phyloP scores from a whole-genome alignment of 2,329 filamentous ascomycete genomes.

The Pseudogymnoascus sp. region DNA sequence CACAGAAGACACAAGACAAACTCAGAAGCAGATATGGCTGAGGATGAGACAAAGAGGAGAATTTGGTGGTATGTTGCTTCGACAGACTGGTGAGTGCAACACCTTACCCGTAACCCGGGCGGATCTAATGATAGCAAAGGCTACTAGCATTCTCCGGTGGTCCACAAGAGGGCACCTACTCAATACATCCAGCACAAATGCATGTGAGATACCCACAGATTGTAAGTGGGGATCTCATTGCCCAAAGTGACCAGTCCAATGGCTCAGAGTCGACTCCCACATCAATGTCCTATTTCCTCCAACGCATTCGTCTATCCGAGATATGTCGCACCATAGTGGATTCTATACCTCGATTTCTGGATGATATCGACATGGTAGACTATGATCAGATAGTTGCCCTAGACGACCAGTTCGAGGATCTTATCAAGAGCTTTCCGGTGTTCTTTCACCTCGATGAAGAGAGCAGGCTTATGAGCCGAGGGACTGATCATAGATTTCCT shows the following conservation, averaged over 20 bases:
- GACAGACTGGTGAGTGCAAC: conserved; percentile 29
- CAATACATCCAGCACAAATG: conserved; percentile 33
- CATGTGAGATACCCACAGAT: conserved; percentile 31
- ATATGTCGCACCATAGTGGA: conserved; percentile 33
- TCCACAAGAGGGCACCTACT: conserved; percentile 31
- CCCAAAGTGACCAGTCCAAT: conserved; percentile 22
- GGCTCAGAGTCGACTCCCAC: conserved; percentile 24
- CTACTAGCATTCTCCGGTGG: conserved; percentile 31
- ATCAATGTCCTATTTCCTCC: conserved; percentile 33
- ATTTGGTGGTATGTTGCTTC: conserved; percentile 36
- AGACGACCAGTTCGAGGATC: conserved; percentile 28
- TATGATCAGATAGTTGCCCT: conserved; percentile 30
- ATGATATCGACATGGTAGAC: conserved; percentile 18
- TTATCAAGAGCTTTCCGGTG: conserved; percentile 27
- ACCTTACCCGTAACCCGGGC: conserved; percentile 7
- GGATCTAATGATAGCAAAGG: conserved; percentile 20
- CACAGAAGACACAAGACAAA: conserved; percentile 18
- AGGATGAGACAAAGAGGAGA: conserved; percentile 32
- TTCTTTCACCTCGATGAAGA: conserved; percentile 28
- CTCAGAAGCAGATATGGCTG: conserved; percentile 20
- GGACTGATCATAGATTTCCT: conserved; percentile 9
- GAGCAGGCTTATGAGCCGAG: conserved; percentile 3
- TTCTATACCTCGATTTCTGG: conserved; percentile 23
- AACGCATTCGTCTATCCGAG: conserved; percentile 29
- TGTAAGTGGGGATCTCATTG: conserved; percentile 30